Evolutionary conservation across 305 asterid genomes (phyloP), one percentile per base, ranked within the genome.

Genomic region (Euphrasia arctica): DNA sequence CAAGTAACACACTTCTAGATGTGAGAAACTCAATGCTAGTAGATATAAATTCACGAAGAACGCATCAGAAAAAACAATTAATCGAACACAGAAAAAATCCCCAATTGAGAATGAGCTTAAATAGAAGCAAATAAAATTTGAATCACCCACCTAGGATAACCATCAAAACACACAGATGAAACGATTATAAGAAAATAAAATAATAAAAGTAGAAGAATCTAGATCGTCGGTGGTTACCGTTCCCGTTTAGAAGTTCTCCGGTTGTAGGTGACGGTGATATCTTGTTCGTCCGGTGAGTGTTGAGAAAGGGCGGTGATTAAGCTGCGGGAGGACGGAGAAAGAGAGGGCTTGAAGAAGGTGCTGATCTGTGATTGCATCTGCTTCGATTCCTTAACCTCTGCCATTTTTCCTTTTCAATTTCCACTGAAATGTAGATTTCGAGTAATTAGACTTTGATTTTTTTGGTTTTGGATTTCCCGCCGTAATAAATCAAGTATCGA

Each of bases 351-450:
- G 77, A 85, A 89, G 83, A 83, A 86, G 45, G 80, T 56, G 64
- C 76, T 86, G 60, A 89, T 85, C 72, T 81, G 83, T 9, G 83
- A 51, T 63, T 85, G 95, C 87, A 79, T 84, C 62, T 47, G 62
- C 70, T 64, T 58, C 60, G 56, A 28, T 32, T 59, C 18, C 25
- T n/a, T 15, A n/a, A n/a, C n/a, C n/a, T n/a, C n/a, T n/a, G n/a
- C n/a, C n/a, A n/a, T n/a, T n/a, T n/a, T n/a, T n/a, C n/a, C n/a
- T 3, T 9, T 14, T 52, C 50, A 22, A 3, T 14, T 52, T 59
- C 10, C n/a, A 49, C n/a, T 11, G 50, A n/a, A n/a, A n/a, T n/a
- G n/a, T n/a, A n/a, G n/a, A n/a, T n/a, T n/a, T n/a, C n/a, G n/a
- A n/a, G n/a, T n/a, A n/a, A n/a, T n/a, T n/a, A n/a, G n/a, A n/a